Evolutionary conservation across 2,329 filamentous ascomycete species (phyloP).

Genomic region (Fusarium tricinctum): DNA sequence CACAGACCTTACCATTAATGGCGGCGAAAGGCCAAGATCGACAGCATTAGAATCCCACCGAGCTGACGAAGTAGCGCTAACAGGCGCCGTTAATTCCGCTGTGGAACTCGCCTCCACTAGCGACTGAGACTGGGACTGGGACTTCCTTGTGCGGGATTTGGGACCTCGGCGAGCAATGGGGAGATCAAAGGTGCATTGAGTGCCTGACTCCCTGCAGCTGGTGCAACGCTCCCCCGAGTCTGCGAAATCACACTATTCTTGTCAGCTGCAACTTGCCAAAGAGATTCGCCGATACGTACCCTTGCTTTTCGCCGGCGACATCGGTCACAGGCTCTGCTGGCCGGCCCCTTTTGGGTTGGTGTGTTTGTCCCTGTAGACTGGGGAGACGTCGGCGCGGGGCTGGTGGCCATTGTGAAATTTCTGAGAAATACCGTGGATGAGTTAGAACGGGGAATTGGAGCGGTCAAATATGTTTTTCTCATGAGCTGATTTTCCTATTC

Average conservation of each 20-base stretch:
- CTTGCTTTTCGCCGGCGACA: conserved; percentile 56
- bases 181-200: conserved; percentile 56
- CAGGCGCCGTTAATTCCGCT: conserved; percentile 31
- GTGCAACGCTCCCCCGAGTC: conserved; percentile 47
- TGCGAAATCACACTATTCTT: conserved; percentile 50
- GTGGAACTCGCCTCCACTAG: conserved; percentile 19
- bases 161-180: conserved; percentile 57
- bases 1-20: conserved; percentile 36
- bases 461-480: conserved; percentile 38
- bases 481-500: conserved; percentile 34
- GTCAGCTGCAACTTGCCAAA: neutral
- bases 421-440: neutral
- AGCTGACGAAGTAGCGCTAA: conserved; percentile 1
- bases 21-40: conserved; percentile 46
- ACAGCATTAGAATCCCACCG: conserved; percentile 42
- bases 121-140: neutral
- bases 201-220: conserved; percentile 53
- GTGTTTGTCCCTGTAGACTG: conserved; percentile 30
- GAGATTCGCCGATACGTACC: conserved; percentile 44
- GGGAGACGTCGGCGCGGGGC: conserved; percentile 40
- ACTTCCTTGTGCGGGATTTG: conserved; percentile 46
- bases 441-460: conserved; percentile 36
- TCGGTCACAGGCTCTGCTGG: conserved; percentile 54
- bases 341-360: conserved; percentile 24
- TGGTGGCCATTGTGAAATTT: conserved; percentile 14